Evolutionary conservation across 139 green algal species (phyloP).

Genomic region (Chlamydomonas applanata): DNA sequence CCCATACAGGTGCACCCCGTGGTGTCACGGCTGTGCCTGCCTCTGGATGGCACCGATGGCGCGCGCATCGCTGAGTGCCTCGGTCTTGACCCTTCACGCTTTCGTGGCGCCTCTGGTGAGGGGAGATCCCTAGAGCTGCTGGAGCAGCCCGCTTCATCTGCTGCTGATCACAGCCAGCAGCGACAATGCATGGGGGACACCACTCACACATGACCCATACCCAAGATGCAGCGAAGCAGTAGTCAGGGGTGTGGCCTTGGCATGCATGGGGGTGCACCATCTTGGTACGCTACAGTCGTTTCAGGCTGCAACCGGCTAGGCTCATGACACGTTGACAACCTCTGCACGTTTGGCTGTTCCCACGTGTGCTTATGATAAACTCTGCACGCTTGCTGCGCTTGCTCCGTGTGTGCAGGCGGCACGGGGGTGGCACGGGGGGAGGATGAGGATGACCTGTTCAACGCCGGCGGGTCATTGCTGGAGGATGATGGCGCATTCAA

Average conservation of each 20-base stretch:
- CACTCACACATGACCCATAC: neutral
- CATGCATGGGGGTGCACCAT: no score
- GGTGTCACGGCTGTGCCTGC: slow-evolving; percentile 82
- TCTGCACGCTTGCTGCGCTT: no score
- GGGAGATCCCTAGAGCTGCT: neutral
- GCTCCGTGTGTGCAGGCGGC: neutral
- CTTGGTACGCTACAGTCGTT: no score
- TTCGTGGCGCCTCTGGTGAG: neutral
- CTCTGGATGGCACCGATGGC: slow-evolving; percentile 91
- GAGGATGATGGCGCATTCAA: slow-evolving; percentile 13
- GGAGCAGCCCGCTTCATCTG: neutral
- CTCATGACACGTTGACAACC: no score
- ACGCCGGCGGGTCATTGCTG: neutral
- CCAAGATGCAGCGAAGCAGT: neutral
- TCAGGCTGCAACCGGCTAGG: no score
- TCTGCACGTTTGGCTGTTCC: no score
- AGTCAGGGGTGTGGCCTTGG: neutral
- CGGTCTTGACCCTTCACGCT: slow-evolving; percentile 78
- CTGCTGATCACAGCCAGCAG: neutral
- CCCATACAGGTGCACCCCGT: slow-evolving; percentile 89
- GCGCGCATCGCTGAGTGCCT: slow-evolving; percentile 89
- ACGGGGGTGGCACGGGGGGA: neutral
- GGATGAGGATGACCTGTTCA: neutral
- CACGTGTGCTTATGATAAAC: no score
- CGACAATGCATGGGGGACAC: neutral